phyloP scores from a whole-genome alignment of 179 eudicot genomes.

The Beta lomatogona region DNA sequence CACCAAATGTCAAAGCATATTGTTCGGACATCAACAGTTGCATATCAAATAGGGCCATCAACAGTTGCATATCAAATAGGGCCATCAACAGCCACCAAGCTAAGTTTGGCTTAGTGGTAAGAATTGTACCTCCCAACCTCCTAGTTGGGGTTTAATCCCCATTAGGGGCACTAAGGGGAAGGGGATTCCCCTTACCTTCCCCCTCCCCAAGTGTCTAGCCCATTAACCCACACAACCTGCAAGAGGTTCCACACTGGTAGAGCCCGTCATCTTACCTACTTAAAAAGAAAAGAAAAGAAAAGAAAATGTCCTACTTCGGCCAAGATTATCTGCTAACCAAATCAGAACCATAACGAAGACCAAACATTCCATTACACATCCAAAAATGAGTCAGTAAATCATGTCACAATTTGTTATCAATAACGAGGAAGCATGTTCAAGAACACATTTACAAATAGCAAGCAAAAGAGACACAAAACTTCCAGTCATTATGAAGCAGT shows the following conservation, averaged over 20 bases:
- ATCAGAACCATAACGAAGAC: not conserved
- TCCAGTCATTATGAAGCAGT: not conserved
- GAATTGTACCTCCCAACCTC: no score
- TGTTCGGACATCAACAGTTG: not conserved
- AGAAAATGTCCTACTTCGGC: not conserved
- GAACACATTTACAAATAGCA: not conserved
- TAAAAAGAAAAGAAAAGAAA: no score
- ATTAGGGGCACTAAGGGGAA: no score
- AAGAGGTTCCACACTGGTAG: no score
- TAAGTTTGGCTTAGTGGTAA: no score
- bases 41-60: not conserved
- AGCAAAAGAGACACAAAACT: slow-evolving; percentile 1
- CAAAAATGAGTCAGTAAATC: not conserved
- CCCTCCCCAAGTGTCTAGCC: no score
- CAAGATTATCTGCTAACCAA: not conserved
- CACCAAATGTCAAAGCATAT: not conserved
- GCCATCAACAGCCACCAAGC: no score
- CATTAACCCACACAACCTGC: no score
- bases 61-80: not conserved
- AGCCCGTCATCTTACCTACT: no score
- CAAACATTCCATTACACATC: not conserved
- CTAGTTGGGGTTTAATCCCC: no score
- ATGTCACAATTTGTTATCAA: not conserved
- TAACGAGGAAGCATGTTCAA: not conserved
- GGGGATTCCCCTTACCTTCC: no score